A percentile compares a stretch with the other conserved stretches of the same genome.
Evolutionary conservation across 768 basidiomycete species (phyloP).

Genomic region (Hortiboletus campestris): DNA sequence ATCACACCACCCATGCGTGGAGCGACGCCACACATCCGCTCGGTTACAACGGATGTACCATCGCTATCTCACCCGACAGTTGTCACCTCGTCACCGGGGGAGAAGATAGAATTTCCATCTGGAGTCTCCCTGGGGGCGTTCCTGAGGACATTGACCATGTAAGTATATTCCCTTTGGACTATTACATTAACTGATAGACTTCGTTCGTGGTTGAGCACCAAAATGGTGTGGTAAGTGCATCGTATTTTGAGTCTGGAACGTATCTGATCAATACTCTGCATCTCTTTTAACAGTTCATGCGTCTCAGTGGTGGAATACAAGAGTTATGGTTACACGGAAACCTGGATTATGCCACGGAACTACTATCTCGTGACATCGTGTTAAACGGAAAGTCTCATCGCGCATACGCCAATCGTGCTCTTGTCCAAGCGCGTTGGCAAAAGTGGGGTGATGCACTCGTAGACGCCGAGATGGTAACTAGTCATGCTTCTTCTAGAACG

Average conservation of each 20-base stretch:
- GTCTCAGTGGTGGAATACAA: neutral
- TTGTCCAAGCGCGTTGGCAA: slow-evolving; percentile 8
- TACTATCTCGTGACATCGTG: slow-evolving; percentile 7
- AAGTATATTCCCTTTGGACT: neutral
- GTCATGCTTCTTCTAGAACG: neutral
- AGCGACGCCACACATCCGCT: neutral
- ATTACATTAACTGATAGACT: neutral
- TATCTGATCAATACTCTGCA: neutral
- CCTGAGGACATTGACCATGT: neutral
- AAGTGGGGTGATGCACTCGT: slow-evolving; percentile 1
- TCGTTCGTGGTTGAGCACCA: neutral
- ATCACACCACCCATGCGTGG: slow-evolving; percentile 7
- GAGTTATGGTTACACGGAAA: slow-evolving; percentile 6
- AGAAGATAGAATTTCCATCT: slow-evolving; percentile 13
- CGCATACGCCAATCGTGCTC: slow-evolving; percentile 8
- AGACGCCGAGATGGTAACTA: slow-evolving; percentile 15
- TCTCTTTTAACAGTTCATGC: slow-evolving; percentile 11
- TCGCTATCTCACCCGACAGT: slow-evolving; percentile 10
- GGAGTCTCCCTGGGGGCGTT: neutral
- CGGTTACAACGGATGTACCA: neutral
- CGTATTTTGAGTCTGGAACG: neutral
- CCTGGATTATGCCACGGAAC: neutral
- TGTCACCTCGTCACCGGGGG: slow-evolving; percentile 9
- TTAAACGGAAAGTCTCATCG: slow-evolving; percentile 4
- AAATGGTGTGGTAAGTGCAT: slow-evolving; percentile 1